These are phyloP conservation scores for Paracoccidioides brasiliensis DNA, from an alignment of 2,329 filamentous ascomycete genomes.

Conservation along the genomic window DNA sequence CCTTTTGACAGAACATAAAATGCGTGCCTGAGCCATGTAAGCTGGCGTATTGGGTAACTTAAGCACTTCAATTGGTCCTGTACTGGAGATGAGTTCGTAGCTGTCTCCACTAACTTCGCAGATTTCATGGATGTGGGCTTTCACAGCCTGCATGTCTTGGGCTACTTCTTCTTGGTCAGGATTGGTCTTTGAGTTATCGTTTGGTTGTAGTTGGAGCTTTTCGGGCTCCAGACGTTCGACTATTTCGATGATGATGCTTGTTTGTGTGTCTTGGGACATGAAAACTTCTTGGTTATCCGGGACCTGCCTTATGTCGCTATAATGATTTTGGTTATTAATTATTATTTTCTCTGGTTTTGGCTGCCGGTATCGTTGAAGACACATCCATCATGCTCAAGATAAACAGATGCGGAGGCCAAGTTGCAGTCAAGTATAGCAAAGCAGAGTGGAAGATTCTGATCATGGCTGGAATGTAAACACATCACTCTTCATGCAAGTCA, in stretches of 20 bases:
- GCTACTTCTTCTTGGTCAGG: conserved; percentile 29
- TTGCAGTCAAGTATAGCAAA: neutral
- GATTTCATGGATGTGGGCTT: conserved; percentile 56
- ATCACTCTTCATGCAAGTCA: neutral
- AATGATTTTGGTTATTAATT: neutral
- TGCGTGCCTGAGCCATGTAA: conserved; percentile 10
- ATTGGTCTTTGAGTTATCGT: too few relatives aligned
- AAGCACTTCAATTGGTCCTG: conserved; percentile 44
- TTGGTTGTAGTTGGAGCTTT: conserved; percentile 9
- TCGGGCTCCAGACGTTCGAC: conserved; percentile 54
- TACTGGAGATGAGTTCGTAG: conserved; percentile 54
- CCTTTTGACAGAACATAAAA: conserved; percentile 10
- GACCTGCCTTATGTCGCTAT: conserved; percentile 13
- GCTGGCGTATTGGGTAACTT: conserved; percentile 26
- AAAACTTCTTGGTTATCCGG: conserved; percentile 71
- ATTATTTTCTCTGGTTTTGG: neutral
- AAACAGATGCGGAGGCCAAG: too few relatives aligned
- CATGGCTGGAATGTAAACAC: neutral
- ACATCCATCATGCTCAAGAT: neutral
- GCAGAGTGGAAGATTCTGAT: neutral
- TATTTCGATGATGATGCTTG: conserved; percentile 81
- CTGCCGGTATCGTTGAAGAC: too few relatives aligned
- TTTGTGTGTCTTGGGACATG: conserved; percentile 70
- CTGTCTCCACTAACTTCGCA: conserved; percentile 51
- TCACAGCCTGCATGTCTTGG: conserved; percentile 54